Evolutionary conservation across 352 stramenopile genomes (phyloP).

Genomic region (Blastocystis sp.): DNA sequence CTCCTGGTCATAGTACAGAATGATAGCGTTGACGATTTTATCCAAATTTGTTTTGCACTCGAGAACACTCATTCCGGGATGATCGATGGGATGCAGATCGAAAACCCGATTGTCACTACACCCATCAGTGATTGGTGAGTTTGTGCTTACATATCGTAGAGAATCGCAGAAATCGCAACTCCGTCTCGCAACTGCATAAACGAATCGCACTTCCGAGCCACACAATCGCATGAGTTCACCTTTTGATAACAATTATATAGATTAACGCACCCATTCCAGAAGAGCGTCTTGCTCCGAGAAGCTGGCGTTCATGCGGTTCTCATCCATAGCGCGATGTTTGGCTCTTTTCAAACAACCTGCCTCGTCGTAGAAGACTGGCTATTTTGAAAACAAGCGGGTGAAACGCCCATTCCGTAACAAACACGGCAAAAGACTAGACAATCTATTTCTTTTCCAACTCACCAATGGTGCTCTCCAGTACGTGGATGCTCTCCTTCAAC

Average conservation of each 20-base stretch:
- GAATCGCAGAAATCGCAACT: slow-evolving; percentile 36
- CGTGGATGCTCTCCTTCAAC: slow-evolving; percentile 39
- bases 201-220: neutral
- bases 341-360: neutral
- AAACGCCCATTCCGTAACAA: neutral
- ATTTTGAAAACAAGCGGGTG: neutral
- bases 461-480: slow-evolving; percentile 17
- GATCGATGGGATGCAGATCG: neutral
- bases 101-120: slow-evolving; percentile 26
- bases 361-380: neutral
- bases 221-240: slow-evolving; percentile 40
- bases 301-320: neutral
- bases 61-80: neutral
- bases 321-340: neutral
- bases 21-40: slow-evolving; percentile 21
- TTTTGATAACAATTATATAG: neutral
- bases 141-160: slow-evolving; percentile 39
- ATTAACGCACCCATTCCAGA: slow-evolving; percentile 29
- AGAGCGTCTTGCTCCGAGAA: slow-evolving; percentile 14
- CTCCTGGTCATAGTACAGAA: slow-evolving; percentile 17
- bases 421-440: slow-evolving; percentile 7
- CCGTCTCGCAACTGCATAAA: slow-evolving; percentile 47
- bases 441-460: neutral
- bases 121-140: no score
- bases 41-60: slow-evolving; percentile 33